phyloP scores from a whole-genome alignment of 768 basidiomycete species.

The Trametes cingulata region DNA sequence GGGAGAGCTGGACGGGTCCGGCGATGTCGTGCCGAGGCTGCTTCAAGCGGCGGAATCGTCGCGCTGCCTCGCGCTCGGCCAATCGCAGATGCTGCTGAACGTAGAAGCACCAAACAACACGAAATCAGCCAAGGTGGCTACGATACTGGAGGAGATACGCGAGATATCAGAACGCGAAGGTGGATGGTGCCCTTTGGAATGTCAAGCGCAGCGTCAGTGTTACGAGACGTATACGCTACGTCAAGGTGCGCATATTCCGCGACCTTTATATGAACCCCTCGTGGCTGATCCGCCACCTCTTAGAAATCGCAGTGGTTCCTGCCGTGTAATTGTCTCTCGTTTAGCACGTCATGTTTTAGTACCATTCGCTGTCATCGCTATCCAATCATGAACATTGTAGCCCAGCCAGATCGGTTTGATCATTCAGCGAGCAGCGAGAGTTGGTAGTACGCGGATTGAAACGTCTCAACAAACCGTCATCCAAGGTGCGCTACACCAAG shows the following conservation, averaged over 20 bases:
- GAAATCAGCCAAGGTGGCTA: background rate
- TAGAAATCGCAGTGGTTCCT: constrained; percentile 4
- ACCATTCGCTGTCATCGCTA: constrained; percentile 17
- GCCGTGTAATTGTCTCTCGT: constrained; percentile 16
- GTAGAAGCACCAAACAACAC: background rate
- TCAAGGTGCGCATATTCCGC: constrained; percentile 12
- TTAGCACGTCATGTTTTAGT: constrained; percentile 5
- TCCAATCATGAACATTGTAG: constrained; percentile 11
- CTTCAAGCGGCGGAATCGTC: background rate
- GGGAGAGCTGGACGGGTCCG: constrained; percentile 1
- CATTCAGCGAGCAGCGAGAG: background rate
- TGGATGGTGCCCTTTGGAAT: background rate
- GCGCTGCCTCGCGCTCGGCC: background rate
- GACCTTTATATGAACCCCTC: background rate
- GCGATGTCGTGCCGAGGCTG: background rate
- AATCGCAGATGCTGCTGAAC: background rate
- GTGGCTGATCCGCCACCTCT: background rate
- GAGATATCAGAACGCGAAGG: background rate
- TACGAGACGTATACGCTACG: constrained; percentile 14
- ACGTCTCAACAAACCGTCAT: no score
- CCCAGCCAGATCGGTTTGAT: background rate
- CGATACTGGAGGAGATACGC: background rate
- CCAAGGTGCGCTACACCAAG: no score
- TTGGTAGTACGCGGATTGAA: no score
- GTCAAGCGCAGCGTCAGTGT: constrained; percentile 11